phyloP scores from a whole-genome alignment of 179 eudicot species.

The Actinidia arguta region DNA sequence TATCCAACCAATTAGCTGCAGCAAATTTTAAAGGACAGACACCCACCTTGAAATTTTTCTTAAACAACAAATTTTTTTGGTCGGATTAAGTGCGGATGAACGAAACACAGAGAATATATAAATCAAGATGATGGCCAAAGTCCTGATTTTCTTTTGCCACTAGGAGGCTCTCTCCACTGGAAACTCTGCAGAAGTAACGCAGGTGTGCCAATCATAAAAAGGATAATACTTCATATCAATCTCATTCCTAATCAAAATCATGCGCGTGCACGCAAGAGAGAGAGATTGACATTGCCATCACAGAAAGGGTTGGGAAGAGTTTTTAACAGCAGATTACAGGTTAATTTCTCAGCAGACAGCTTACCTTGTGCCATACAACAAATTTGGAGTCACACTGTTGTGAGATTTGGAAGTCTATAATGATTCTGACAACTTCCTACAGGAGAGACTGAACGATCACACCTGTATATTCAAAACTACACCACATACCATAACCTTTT shows the following conservation, averaged over 20 bases:
- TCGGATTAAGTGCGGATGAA: neutral
- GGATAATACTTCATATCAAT: too few relatives aligned
- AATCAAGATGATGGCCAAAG: constrained; percentile 71
- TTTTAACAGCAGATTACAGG: constrained; percentile 11
- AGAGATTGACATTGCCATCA: neutral
- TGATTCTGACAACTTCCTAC: neutral
- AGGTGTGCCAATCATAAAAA: neutral
- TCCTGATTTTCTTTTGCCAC: constrained; percentile 32
- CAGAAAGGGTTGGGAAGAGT: neutral
- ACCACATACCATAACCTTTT: too few relatives aligned
- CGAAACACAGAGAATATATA: too few relatives aligned
- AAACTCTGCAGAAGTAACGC: constrained; percentile 54
- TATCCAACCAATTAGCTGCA: neutral
- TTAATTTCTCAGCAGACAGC: neutral
- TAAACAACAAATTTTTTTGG: neutral
- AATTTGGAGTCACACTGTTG: neutral
- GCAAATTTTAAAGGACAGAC: neutral
- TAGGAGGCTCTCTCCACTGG: constrained; percentile 36
- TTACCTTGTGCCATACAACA: neutral
- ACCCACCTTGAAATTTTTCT: neutral
- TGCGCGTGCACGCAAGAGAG: neutral
- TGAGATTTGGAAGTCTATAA: neutral
- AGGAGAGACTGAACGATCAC: neutral
- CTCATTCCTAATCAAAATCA: neutral
- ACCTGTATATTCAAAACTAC: too few relatives aligned